Base-by-base conservation (phyloP, 2,329 filamentous ascomycete species). In the Calonectria pauciramosa region DNA sequence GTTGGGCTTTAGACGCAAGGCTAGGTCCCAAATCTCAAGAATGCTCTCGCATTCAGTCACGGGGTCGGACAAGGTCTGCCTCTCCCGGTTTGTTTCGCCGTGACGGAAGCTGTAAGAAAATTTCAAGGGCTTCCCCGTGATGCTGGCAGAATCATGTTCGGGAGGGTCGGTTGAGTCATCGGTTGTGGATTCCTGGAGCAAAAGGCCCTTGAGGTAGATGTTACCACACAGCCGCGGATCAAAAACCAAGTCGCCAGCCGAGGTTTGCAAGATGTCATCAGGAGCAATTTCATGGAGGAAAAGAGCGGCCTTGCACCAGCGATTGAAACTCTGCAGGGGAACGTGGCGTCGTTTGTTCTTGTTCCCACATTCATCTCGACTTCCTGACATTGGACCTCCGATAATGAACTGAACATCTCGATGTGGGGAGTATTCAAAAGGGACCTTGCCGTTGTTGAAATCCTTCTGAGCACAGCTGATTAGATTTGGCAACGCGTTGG, bases 1-100 rank as follows among this genome's bases (percentile, higher is more conserved):
- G 1, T 14, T 20, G 13, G 77, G 75, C 16, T 56, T 38, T 3
- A 52, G 26, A 10, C 41, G 36, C 41, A 79, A 36, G 4, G 30
- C 73, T 41, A 28, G 14, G 34, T 72, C 63, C 77, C 75, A 78
- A 18, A 79, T 78, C 8, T 66, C 28, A 6, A 77, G 47, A 20
- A 78, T 72, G 9, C 34, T 54, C 11, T 14, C n/a, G 18, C 28
- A 70, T 63, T 76, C 71, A 2, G 77, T 38, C 3, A 26, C 32
- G 2, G 68, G n/a, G 4, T 59, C 47, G 10, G 60, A 34, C 16
- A 78, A 23, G 1, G 54, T 63, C 8, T 67, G 66, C 23, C 60
- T 51, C 4, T 69, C 60, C 7, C 66, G 20, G 28, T 76, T 70
- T 4, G 64, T 63, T 9, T 30, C 16, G 11, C n/a, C 65, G 7